Evolutionary conservation across 1,139 yeast species (phyloP).

Genomic region (Sugiyamaella novakii): DNA sequence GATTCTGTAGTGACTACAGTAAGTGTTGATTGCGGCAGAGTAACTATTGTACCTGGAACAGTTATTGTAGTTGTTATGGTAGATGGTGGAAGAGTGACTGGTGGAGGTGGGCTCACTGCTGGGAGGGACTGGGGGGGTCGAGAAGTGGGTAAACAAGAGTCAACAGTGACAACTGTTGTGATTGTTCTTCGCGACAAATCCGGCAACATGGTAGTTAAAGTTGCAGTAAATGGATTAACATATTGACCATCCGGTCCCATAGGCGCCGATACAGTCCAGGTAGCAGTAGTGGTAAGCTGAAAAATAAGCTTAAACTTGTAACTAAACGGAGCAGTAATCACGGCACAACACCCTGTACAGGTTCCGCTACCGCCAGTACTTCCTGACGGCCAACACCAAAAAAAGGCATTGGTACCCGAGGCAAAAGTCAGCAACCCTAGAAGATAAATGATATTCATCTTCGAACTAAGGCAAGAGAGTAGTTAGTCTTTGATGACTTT

Average conservation of each 20-base stretch:
- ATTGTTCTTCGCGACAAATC: slow-evolving; percentile 25
- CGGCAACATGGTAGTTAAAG: slow-evolving; percentile 34
- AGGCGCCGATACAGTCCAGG: slow-evolving; percentile 38
- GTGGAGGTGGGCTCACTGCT: slow-evolving; percentile 15
- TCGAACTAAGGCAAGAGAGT: slow-evolving; percentile 5
- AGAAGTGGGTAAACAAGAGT: slow-evolving; percentile 24
- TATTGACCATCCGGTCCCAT: slow-evolving; percentile 29
- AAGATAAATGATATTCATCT: slow-evolving; percentile 23
- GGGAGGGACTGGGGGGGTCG: slow-evolving; percentile 15
- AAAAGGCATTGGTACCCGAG: slow-evolving; percentile 29
- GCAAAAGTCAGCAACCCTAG: slow-evolving; percentile 25
- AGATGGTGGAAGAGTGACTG: slow-evolving; percentile 16
- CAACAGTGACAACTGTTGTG: slow-evolving; percentile 28
- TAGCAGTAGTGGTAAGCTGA: slow-evolving; percentile 26
- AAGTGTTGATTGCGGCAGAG: slow-evolving; percentile 19
- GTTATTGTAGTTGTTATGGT: slow-evolving; percentile 7
- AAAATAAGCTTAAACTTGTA: slow-evolving; percentile 30
- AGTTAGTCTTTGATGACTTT: too few relatives aligned
- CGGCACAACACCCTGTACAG: slow-evolving; percentile 36
- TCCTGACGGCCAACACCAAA: slow-evolving; percentile 32
- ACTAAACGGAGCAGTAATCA: slow-evolving; percentile 29
- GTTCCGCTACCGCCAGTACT: slow-evolving; percentile 29
- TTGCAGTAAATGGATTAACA: slow-evolving; percentile 34
- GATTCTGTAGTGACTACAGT: slow-evolving; percentile 4
- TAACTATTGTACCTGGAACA: slow-evolving; percentile 17